Conservation (phyloP, 352 stramenopile species). For the Pythium volutum region DNA sequence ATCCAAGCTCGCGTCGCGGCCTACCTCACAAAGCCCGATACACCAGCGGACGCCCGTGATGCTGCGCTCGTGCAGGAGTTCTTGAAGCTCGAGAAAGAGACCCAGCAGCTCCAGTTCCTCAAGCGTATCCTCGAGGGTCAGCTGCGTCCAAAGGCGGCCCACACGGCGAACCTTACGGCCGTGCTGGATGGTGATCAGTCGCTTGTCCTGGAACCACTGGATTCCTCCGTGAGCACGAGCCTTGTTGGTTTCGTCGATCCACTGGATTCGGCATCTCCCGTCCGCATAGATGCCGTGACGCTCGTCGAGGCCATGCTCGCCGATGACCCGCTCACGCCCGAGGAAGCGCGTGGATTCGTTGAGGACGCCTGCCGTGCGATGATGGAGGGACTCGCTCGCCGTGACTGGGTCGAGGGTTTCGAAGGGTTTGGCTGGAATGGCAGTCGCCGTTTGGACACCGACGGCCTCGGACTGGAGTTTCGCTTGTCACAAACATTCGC, state of each 20-base stretch:
- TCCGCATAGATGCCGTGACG: slow-evolving; percentile 18
- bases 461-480: slow-evolving; percentile 42
- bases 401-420: slow-evolving; percentile 35
- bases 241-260: neutral
- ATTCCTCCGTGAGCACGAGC: neutral
- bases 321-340: slow-evolving; percentile 30
- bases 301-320: slow-evolving; percentile 60
- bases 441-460: slow-evolving; percentile 35
- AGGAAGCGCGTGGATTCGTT: slow-evolving; percentile 44
- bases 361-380: slow-evolving; percentile 59
- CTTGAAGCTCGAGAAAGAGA: slow-evolving; percentile 39
- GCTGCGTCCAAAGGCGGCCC: neutral
- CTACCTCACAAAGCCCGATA: neutral
- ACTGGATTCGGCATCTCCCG: slow-evolving; percentile 19
- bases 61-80: slow-evolving; percentile 7
- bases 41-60: neutral
- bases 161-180: neutral
- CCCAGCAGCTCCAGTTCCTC: slow-evolving; percentile 32
- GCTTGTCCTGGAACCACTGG: neutral
- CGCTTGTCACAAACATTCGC: slow-evolving; percentile 59
- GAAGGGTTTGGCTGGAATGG: slow-evolving; percentile 57
- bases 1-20: slow-evolving; percentile 8
- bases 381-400: slow-evolving; percentile 36
- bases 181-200: neutral
- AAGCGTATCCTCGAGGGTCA: slow-evolving; percentile 15